Evolutionary conservation across 192 early-diverging fungal species (phyloP).

Genomic region (Podila clonocystis): DNA sequence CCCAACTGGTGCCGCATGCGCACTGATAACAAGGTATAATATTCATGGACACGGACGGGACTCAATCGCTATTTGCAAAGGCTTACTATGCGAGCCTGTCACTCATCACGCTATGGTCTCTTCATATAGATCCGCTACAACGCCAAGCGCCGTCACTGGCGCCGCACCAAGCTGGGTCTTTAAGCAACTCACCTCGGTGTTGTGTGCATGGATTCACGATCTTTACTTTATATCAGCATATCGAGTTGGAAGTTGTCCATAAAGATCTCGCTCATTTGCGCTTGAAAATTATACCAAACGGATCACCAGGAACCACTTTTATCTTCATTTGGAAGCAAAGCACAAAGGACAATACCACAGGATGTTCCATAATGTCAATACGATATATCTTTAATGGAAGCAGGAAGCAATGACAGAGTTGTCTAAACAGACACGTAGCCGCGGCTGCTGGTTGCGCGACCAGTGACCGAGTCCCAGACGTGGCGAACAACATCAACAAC

Average conservation of each 20-base stretch:
- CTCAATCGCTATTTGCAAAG: no score
- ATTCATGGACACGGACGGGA: no score
- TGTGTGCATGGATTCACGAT: not conserved
- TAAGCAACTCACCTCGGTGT: conserved; percentile 62
- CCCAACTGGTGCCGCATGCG: conserved; percentile 98
- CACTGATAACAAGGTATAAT: conserved; percentile 92
- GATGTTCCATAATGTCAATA: no score
- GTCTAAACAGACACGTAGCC: conserved; percentile 40
- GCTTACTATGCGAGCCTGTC: not conserved
- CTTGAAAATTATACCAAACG: conserved; percentile 11
- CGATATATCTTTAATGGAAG: not conserved
- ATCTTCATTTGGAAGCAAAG: not conserved
- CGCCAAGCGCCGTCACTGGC: conserved; percentile 99
- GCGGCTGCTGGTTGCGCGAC: conserved; percentile 9
- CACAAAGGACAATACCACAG: no score
- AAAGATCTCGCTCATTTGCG: conserved; percentile 48
- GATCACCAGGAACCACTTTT: not conserved
- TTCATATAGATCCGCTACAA: conserved; percentile 80
- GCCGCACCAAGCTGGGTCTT: conserved; percentile 97
- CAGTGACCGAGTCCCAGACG: conserved; percentile 46
- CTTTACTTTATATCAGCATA: conserved; percentile 15
- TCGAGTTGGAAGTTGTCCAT: conserved; percentile 19
- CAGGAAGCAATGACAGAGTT: not conserved
- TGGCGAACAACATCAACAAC: conserved; percentile 40
- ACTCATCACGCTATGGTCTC: not conserved